These are phyloP conservation scores for Microsporum ferrugineum DNA, from an alignment of 2,329 filamentous ascomycete species.

Conservation along the genomic window DNA sequence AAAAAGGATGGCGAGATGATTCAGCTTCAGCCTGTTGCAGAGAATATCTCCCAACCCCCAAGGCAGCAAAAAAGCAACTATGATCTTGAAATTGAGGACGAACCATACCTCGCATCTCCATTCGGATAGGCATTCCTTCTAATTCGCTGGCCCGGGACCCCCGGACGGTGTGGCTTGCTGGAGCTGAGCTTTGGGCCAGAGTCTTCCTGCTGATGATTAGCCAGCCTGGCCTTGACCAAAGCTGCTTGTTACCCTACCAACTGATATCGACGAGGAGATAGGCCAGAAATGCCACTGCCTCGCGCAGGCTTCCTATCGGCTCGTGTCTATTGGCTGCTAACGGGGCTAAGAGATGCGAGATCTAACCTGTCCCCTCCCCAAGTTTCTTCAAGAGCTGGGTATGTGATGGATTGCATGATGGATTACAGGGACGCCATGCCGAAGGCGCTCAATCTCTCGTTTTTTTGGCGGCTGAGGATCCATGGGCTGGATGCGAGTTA, in stretches of 20 bases:
- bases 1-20: no score
- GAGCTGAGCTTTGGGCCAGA: background rate
- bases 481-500: background rate
- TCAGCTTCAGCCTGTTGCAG: no score
- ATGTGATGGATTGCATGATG: background rate
- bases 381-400: background rate
- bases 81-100: background rate
- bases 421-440: background rate
- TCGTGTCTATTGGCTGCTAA: background rate
- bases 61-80: slow-evolving; percentile 2
- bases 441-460: background rate
- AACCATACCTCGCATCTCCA: background rate
- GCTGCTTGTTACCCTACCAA: background rate
- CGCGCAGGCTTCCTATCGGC: background rate
- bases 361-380: background rate
- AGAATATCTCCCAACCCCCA: background rate
- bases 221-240: background rate
- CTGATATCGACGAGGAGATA: background rate
- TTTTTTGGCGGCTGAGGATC: background rate
- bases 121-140: background rate
- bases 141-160: background rate
- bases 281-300: background rate
- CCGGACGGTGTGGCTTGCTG: background rate
- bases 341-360: background rate
- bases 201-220: background rate